A percentile compares a stretch with the other conserved stretches of the same genome.
Evolutionary conservation across 768 basidiomycete species (phyloP).

Genomic region (Lactifluus hygrophoroides): DNA sequence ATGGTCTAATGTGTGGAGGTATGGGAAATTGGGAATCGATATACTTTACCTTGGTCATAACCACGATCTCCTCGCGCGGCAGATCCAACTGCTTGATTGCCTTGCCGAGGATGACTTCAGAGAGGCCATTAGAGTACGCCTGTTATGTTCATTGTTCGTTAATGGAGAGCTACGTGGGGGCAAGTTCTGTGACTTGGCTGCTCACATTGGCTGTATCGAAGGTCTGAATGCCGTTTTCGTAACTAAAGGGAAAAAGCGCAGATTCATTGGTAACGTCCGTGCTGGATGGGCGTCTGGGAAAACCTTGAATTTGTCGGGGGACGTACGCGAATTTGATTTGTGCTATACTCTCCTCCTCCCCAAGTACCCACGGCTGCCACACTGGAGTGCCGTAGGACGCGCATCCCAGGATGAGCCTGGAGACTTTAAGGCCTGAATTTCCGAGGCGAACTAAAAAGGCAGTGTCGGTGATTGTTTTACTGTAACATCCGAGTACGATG

Average conservation of each 20-base stretch:
- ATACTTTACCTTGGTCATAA: conserved; percentile 38
- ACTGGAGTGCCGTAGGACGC: conserved; percentile 27
- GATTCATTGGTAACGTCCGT: no score
- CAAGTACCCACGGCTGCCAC: conserved; percentile 33
- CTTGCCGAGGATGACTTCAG: conserved; percentile 39
- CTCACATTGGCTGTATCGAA: conserved; percentile 32
- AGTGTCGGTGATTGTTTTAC: no score
- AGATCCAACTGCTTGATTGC: conserved; percentile 38
- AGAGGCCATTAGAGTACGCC: conserved; percentile 34
- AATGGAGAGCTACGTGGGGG: background rate
- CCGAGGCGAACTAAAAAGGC: conserved; percentile 27
- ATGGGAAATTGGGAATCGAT: background rate
- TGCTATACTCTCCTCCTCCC: conserved; percentile 30
- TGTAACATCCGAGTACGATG: no score
- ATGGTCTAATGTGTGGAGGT: background rate
- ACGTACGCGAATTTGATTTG: conserved; percentile 38
- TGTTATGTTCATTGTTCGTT: conserved; percentile 7
- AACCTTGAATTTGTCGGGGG: background rate
- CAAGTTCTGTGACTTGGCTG: background rate
- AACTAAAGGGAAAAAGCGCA: no score
- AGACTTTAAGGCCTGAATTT: conserved; percentile 26
- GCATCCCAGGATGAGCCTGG: conserved; percentile 28
- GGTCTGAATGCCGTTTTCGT: conserved; percentile 35
- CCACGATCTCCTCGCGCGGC: conserved; percentile 41
- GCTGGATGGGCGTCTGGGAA: background rate